Evolutionary conservation across 495 filamentous ascomycete species (phyloP), one percentile per base, ranked within the genome.

Genomic region (Pseudoneurospora amorphoporcata): DNA sequence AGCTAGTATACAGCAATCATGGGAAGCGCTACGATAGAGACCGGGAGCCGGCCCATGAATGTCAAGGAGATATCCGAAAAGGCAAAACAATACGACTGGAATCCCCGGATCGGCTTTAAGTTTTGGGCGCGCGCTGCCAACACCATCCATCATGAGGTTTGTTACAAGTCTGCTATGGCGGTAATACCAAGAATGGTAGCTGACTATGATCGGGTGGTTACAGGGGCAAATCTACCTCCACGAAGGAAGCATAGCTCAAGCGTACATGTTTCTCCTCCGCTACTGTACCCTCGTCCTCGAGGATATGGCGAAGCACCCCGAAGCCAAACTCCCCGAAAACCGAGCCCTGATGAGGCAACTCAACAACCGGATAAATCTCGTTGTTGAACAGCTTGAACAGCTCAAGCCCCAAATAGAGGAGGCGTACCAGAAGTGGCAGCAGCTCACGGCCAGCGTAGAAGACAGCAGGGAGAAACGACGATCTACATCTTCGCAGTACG

Each of bases 241-340:
- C 23, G 96, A 99, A 82, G 90, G 91, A 71, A 92, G 97, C 82
- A 86, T 93, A 68, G 88, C 94, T 72, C 92, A 95, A 77, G 90
- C 95, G 2, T 99, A 95, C 82, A 84, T 98, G 32, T 84, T 98
- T 19, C 86, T 97, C 9, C 91, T 94, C 73, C 89, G 95, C 78
- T 93, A 94, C 81, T 90, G 92, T 12, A 86, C 87, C 68, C 86
- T 98, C 8, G 85, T 92, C 4, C 82, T 91, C 39, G 83, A 89
- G 3, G 83, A 88, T 47, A 84, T 94, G 16, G 82, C 84, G 1
- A 82, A 77, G 1, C 92, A 93, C 76, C 90, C 91, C 82, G 88
- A 75, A 88, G 95, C 78, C 83, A 91, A 77, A 87, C 86, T 76
- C 0, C 77, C 79, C 19, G 84, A 85, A 41, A 72, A 74, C 5